Evolutionary conservation across 140 eudicot species (phyloP).

Genomic region (Ambrosia hybrid): DNA sequence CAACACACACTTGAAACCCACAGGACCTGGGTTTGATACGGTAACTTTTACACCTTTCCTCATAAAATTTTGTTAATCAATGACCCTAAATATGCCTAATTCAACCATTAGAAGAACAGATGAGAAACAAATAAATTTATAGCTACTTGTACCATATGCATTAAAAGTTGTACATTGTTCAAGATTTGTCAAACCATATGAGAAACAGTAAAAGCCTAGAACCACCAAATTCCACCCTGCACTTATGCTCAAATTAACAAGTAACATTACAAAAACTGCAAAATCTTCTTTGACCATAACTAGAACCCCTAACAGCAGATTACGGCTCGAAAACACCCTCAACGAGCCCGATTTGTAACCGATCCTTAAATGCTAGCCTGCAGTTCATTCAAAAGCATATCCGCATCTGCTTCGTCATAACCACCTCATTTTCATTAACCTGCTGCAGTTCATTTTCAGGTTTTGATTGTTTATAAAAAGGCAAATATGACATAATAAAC

Average conservation of each 20-base stretch:
- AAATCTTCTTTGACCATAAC: conserved; percentile 17
- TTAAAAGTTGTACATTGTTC: conserved; percentile 7
- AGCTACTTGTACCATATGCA: conserved; percentile 11
- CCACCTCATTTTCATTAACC: conserved; percentile 1
- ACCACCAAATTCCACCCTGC: too few species aligned
- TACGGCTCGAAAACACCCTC: conserved; percentile 1
- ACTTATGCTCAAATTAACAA: too few species aligned
- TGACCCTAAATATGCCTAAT: too few species aligned
- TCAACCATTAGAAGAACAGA: neutral
- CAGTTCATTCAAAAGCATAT: conserved; percentile 49
- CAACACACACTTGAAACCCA: too few species aligned
- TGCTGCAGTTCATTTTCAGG: too few species aligned
- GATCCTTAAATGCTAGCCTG: conserved; percentile 54
- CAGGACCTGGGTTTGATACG: neutral
- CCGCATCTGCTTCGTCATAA: conserved; percentile 36
- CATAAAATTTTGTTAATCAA: too few species aligned
- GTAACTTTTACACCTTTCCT: too few species aligned
- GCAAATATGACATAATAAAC: too few species aligned
- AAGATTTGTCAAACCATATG: conserved; percentile 7
- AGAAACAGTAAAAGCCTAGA: neutral
- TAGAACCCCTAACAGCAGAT: conserved; percentile 12
- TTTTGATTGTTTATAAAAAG: too few species aligned
- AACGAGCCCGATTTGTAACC: conserved; percentile 5
- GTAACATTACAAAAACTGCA: neutral
- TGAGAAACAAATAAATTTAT: neutral